Base-by-base conservation (phyloP, 352 stramenopile species). In the Phytophthora kernoviae region DNA sequence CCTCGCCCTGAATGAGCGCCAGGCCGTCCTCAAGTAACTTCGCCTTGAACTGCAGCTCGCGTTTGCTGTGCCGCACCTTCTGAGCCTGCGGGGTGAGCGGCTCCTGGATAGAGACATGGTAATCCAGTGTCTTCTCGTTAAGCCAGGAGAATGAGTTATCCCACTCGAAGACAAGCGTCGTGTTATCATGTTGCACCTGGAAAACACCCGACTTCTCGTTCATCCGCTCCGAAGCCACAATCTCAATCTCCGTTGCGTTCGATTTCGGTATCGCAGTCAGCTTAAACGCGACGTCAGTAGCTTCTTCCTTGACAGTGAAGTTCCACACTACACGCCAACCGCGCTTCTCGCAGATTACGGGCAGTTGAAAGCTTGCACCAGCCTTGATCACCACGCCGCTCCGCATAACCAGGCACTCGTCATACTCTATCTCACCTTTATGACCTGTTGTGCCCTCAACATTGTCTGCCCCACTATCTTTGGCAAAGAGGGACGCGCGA, bases 111-210 rank as follows among this genome's bases (percentile, higher is more conserved):
- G 80, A 87, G 24, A 94, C 85, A 18, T 93, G 85, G 58, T 94
- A 93, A 55, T 93, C 85, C 34, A 94, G 51, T 1, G 85, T 94
- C 62, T 94, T 94, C 48, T 88, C 81, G 40, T 91, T 90, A 1
- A 94, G 68, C 85, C 85, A 94, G 20, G 83, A 92, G 49, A 93
- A 94, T 30, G 79, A 70, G 46, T 94, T 94, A 58, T 94, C 83
- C 85, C 85, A 94, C 34, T 82, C 73, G 42, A 93, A 94, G 17
- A 73, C 17, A 1, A 94, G 66, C 47, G 73, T 79, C 15, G 70
- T 75, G 41, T 63, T 67, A 12, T 75, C 59, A 0, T 73, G 47
- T 4, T 63, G 54, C 5, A 86, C 76, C 4, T 75, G 66, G 33
- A 82, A 86, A 10, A 78, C 66, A 0, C 79, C 83, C 2, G 69